Conservation (phyloP, 768 basidiomycete species). For the Sarcodon sp. region DNA sequence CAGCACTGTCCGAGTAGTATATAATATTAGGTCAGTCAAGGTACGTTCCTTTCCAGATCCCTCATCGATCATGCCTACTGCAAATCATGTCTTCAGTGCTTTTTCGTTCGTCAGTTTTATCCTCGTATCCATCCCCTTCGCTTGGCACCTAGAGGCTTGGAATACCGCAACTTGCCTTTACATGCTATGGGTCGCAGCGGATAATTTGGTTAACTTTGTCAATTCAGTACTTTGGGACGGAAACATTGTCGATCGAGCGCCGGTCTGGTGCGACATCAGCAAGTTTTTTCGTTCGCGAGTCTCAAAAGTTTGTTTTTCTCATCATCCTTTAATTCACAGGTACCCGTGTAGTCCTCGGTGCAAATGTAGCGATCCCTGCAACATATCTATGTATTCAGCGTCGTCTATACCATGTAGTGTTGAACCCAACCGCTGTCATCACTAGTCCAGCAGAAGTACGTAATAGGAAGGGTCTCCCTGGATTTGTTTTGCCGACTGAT, state of each 20-base stretch:
- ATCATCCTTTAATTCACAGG: slow-evolving; percentile 18
- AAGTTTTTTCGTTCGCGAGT: slow-evolving; percentile 6
- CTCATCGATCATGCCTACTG: too few species aligned
- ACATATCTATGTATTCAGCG: slow-evolving; percentile 33
- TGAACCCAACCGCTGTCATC: slow-evolving; percentile 16
- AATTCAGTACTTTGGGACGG: slow-evolving; percentile 63
- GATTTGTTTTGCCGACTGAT: not conserved
- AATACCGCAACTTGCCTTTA: slow-evolving; percentile 63
- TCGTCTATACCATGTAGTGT: slow-evolving; percentile 31
- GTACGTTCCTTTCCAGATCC: too few species aligned
- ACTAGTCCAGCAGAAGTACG: slow-evolving; percentile 7
- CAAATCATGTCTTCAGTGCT: slow-evolving; percentile 13
- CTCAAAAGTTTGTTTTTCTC: not conserved
- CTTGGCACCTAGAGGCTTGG: slow-evolving; percentile 53
- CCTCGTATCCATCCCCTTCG: slow-evolving; percentile 36
- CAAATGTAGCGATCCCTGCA: slow-evolving; percentile 23
- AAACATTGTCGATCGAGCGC: slow-evolving; percentile 31
- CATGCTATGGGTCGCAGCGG: slow-evolving; percentile 53
- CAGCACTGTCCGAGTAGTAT: too few species aligned
- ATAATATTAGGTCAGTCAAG: too few species aligned
- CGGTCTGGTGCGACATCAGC: slow-evolving; percentile 48
- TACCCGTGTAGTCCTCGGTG: slow-evolving; percentile 21
- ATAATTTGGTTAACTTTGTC: slow-evolving; percentile 45
- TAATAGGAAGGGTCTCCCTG: slow-evolving; percentile 2
- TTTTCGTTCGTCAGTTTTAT: slow-evolving; percentile 33